phyloP scores from a whole-genome alignment of 2,329 filamentous ascomycete species.

The Colletotrichum eremochloae region DNA sequence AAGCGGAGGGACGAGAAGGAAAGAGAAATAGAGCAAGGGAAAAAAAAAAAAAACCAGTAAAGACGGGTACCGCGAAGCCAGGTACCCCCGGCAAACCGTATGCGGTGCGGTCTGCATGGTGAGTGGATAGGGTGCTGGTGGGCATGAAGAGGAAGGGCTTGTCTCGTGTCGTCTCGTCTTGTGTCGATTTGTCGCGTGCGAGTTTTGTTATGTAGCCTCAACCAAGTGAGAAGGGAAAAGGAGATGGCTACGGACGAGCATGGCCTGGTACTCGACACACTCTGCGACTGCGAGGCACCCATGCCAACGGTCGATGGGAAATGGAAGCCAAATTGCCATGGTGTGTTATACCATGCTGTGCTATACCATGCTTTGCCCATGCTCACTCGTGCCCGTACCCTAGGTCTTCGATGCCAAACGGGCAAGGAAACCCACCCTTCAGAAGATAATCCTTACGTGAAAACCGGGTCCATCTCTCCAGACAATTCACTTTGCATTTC shows the following conservation, averaged over 20 bases:
- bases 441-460: constrained; percentile 15
- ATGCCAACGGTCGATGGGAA: constrained; percentile 3
- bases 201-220: constrained; percentile 15
- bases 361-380: constrained; percentile 19
- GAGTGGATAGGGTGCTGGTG: background rate
- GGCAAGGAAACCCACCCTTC: constrained; percentile 21
- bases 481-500: constrained; percentile 26
- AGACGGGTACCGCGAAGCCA: constrained; percentile 3
- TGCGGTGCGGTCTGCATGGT: constrained; percentile 12
- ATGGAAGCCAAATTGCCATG: constrained; percentile 30
- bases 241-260: background rate
- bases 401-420: constrained; percentile 24
- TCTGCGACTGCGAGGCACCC: background rate
- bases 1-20: background rate
- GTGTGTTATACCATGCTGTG: constrained; percentile 1
- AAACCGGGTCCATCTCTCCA: constrained; percentile 34
- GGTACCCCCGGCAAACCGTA: background rate
- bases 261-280: background rate
- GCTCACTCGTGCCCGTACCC: constrained; percentile 20
- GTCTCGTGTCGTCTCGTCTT: constrained; percentile 26
- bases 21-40: too few relatives aligned
- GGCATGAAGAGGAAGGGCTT: constrained; percentile 4
- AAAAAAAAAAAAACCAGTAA: background rate
- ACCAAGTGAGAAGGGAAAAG: background rate
- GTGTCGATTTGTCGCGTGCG: constrained; percentile 26